Conservation (phyloP, 1,284 basidiomycete species). For the Austroboletus olivaceoglutinosus region DNA sequence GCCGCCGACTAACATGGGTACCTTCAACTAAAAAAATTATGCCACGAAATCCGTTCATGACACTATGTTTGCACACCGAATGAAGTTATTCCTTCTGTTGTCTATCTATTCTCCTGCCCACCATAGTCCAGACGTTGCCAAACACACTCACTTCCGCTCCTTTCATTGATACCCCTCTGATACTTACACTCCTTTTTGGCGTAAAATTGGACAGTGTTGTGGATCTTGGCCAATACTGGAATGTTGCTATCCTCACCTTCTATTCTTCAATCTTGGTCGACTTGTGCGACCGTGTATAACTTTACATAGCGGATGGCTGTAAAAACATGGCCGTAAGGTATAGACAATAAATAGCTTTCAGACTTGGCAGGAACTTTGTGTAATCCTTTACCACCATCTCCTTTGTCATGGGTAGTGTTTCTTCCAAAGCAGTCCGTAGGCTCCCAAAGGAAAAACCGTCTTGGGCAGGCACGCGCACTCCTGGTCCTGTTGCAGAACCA, state of each 20-base stretch:
- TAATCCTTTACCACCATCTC: not conserved
- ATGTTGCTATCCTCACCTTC: conserved; percentile 34
- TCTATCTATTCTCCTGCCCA: conserved; percentile 33
- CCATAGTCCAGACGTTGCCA: conserved; percentile 28
- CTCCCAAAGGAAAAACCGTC: conserved; percentile 56
- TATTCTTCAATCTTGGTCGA: conserved; percentile 33
- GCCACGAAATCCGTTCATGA: conserved; percentile 38
- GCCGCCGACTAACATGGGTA: conserved; percentile 67
- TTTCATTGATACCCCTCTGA: conserved; percentile 32
- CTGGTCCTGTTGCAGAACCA: conserved; percentile 21
- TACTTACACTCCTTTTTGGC: conserved; percentile 29
- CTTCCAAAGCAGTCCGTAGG: conserved; percentile 65
- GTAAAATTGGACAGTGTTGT: conserved; percentile 23
- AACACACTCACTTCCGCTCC: conserved; percentile 21
- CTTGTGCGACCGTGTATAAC: conserved; percentile 39
- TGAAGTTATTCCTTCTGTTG: conserved; percentile 35
- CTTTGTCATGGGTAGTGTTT: conserved; percentile 61
- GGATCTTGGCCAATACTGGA: conserved; percentile 36
- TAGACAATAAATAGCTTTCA: conserved; percentile 36
- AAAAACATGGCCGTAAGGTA: conserved; percentile 36
- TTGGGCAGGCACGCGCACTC: conserved; percentile 53
- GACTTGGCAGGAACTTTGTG: not conserved
- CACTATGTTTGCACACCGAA: conserved; percentile 34
- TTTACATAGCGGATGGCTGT: conserved; percentile 40
- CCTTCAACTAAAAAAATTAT: conserved; percentile 54